These are phyloP conservation scores for Vitis cinerea DNA, from an alignment of 164 flowering plant genomes.

Conservation along the genomic window DNA sequence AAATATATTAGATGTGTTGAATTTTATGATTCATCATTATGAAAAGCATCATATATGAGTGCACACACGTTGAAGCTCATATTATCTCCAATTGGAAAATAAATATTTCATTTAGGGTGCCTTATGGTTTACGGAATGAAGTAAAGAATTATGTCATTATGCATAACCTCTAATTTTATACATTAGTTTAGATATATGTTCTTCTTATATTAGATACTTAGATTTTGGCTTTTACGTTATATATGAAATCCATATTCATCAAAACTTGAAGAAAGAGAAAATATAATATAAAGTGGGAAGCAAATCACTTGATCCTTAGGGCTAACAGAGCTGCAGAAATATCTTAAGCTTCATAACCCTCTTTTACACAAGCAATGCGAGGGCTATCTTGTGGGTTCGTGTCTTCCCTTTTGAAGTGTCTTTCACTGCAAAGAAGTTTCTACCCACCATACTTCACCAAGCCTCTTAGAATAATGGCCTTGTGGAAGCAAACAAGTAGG, in stretches of 20 bases:
- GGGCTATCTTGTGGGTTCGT: slow-evolving; percentile 48
- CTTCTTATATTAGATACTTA: slow-evolving; percentile 1
- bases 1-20: too few relatives aligned
- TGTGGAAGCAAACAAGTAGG: slow-evolving; percentile 63
- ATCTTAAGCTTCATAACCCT: slow-evolving; percentile 33
- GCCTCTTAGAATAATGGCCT: slow-evolving; percentile 58
- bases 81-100: neutral
- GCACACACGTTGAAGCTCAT: too few relatives aligned
- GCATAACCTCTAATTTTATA: neutral
- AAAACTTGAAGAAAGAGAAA: neutral
- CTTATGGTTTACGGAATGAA: neutral
- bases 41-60: too few relatives aligned
- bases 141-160: neutral
- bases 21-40: too few relatives aligned
- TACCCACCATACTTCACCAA: slow-evolving; percentile 56
- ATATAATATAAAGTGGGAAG: neutral
- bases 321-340: slow-evolving; percentile 42
- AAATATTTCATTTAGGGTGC: slow-evolving; percentile 1
- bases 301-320: slow-evolving; percentile 30
- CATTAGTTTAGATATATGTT: neutral
- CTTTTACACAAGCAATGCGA: slow-evolving; percentile 27
- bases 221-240: neutral
- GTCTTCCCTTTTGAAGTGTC: slow-evolving; percentile 52
- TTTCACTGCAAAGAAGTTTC: slow-evolving; percentile 38
- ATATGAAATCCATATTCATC: neutral